These are phyloP conservation scores for Neurospora intermedia DNA, from an alignment of 495 filamentous ascomycete genomes.

Conservation along the genomic window DNA sequence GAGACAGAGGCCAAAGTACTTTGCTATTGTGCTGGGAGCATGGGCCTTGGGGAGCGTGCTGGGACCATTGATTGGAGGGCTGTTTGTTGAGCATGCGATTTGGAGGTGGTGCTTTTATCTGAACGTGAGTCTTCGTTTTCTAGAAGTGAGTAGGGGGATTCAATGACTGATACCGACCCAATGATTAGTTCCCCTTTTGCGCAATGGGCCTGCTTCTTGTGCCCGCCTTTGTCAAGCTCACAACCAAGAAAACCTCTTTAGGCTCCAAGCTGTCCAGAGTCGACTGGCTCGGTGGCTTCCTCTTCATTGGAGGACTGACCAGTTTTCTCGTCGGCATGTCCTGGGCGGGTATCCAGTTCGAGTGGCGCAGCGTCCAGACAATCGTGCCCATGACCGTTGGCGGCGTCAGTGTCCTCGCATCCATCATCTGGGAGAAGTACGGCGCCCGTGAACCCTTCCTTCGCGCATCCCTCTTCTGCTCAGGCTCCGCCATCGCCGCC, in stretches of 20 bases:
- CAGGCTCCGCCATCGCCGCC: slow-evolving; percentile 24
- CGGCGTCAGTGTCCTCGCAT: slow-evolving; percentile 11
- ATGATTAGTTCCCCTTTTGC: slow-evolving; percentile 25
- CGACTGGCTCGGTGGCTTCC: slow-evolving; percentile 30
- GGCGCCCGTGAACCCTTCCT: slow-evolving; percentile 44
- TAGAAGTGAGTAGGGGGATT: background rate
- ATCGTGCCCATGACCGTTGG: slow-evolving; percentile 40
- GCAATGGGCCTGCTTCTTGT: slow-evolving; percentile 25
- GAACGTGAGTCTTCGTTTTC: slow-evolving; percentile 13
- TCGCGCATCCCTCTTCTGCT: slow-evolving; percentile 35
- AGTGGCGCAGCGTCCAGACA: slow-evolving; percentile 35
- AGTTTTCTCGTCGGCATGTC: slow-evolving; percentile 45
- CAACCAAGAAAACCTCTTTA: slow-evolving; percentile 18
- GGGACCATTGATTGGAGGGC: slow-evolving; percentile 67
- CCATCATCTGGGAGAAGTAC: slow-evolving; percentile 30
- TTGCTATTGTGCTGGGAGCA: slow-evolving; percentile 28
- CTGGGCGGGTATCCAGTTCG: slow-evolving; percentile 46
- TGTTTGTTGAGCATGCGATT: slow-evolving; percentile 47
- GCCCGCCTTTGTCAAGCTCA: slow-evolving; percentile 24
- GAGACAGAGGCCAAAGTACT: slow-evolving; percentile 29
- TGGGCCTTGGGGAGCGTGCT: slow-evolving; percentile 68
- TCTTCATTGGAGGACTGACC: slow-evolving; percentile 38
- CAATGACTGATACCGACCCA: background rate
- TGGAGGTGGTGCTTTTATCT: slow-evolving; percentile 35
- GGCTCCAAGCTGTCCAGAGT: slow-evolving; percentile 23